A percentile compares a stretch with the other conserved stretches of the same genome.
Evolutionary conservation across 108 stramenopile genomes (phyloP).

Genomic region (Fistulifera pelliculosa): DNA sequence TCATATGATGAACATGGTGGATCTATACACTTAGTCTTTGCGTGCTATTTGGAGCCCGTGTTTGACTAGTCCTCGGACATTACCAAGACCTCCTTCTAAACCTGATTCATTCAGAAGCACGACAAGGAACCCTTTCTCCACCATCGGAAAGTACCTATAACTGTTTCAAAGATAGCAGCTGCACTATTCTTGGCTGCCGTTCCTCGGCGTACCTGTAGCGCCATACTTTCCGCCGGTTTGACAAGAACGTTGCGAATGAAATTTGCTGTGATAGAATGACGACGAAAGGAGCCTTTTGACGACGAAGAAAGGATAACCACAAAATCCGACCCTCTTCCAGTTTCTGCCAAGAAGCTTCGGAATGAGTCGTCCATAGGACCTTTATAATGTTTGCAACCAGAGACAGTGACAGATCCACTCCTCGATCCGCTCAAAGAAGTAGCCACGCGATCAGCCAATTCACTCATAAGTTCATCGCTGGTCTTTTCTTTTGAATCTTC

Average conservation of each 20-base stretch:
- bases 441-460: slow-evolving; percentile 6
- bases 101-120: slow-evolving; percentile 44
- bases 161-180: slow-evolving; percentile 56
- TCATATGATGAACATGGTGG: no score
- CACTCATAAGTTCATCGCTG: background rate
- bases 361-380: background rate
- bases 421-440: slow-evolving; percentile 24
- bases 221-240: slow-evolving; percentile 37
- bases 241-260: background rate
- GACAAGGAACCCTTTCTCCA: slow-evolving; percentile 31
- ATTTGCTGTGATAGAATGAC: background rate
- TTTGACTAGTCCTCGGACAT: slow-evolving; percentile 37
- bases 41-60: slow-evolving; percentile 34
- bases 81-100: slow-evolving; percentile 35
- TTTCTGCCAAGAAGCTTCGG: background rate
- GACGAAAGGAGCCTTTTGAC: background rate
- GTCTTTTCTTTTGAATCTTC: background rate
- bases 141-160: slow-evolving; percentile 36
- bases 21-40: background rate
- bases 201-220: slow-evolving; percentile 45
- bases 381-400: background rate
- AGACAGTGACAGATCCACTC: slow-evolving; percentile 11
- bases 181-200: slow-evolving; percentile 38
- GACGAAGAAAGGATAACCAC: background rate
- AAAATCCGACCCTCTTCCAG: slow-evolving; percentile 9